Evolutionary conservation across 306 rosid genomes (phyloP).

Genomic region (Cicer pinnatifidum): DNA sequence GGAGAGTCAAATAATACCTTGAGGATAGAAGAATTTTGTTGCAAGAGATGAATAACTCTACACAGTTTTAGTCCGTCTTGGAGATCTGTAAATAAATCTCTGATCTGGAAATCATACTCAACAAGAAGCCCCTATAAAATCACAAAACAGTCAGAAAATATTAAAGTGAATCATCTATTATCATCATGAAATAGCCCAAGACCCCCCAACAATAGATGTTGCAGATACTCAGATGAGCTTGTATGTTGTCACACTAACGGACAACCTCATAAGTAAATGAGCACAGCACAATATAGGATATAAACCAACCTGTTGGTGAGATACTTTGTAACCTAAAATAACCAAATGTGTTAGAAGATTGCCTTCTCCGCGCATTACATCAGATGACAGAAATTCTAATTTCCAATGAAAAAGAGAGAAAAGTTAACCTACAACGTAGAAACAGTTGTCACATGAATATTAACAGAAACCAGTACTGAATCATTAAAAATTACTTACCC

Average conservation of each 20-base stretch:
- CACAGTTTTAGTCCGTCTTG: slow-evolving; percentile 88
- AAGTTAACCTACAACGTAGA: slow-evolving; percentile 48
- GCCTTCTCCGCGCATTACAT: slow-evolving; percentile 95
- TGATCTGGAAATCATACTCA: slow-evolving; percentile 77
- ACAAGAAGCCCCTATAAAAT: slow-evolving; percentile 69
- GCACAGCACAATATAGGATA: slow-evolving; percentile 38
- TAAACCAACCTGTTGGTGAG: slow-evolving; percentile 75
- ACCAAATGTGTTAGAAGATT: slow-evolving; percentile 78
- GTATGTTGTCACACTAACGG: neutral
- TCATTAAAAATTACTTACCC: slow-evolving; percentile 54
- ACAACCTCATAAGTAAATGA: slow-evolving; percentile 28
- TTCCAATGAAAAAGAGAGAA: slow-evolving; percentile 53
- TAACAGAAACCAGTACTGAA: slow-evolving; percentile 30
- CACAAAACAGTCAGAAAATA: slow-evolving; percentile 38
- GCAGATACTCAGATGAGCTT: neutral
- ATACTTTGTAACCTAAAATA: slow-evolving; percentile 71
- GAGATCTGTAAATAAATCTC: slow-evolving; percentile 78
- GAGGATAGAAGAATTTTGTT: slow-evolving; percentile 72
- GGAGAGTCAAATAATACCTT: slow-evolving; percentile 50
- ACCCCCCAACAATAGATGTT: neutral
- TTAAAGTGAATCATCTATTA: neutral
- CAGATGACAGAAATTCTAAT: slow-evolving; percentile 83
- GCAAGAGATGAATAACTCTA: slow-evolving; percentile 85
- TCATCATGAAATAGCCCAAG: slow-evolving; percentile 4
- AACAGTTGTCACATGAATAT: slow-evolving; percentile 26